Evolutionary conservation across 2,329 filamentous ascomycete genomes (phyloP).

Genomic region (Elsinoe australis): DNA sequence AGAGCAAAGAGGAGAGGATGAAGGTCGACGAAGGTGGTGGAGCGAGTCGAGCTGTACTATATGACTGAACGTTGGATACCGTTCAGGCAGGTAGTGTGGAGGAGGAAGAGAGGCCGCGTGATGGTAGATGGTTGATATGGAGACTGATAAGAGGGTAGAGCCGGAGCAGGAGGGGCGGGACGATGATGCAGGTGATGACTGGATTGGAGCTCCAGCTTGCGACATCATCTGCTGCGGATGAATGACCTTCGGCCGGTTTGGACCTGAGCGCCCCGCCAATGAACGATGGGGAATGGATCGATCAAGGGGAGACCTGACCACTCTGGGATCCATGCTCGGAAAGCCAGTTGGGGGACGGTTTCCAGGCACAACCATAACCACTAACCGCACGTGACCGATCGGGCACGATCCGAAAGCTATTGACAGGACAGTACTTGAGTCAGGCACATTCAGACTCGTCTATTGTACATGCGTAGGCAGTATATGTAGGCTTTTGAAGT

Average conservation of each 20-base stretch:
- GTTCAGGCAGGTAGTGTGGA: constrained; percentile 7
- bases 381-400: not conserved
- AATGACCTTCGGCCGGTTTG: not conserved
- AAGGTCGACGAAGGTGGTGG: constrained; percentile 17
- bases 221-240: constrained; percentile 3
- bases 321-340: not conserved
- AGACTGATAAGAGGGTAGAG: constrained; percentile 18
- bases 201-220: constrained; percentile 9
- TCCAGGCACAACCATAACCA: not conserved
- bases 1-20: constrained; percentile 23
- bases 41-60: constrained; percentile 15
- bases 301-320: too few species aligned
- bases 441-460: too few species aligned
- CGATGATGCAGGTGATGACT: constrained; percentile 20
- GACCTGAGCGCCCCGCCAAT: too few species aligned
- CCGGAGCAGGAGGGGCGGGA: constrained; percentile 21
- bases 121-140: constrained; percentile 18
- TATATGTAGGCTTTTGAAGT: too few species aligned
- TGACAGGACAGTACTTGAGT: too few species aligned
- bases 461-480: too few species aligned
- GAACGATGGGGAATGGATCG: too few species aligned
- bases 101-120: constrained; percentile 13
- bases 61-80: constrained; percentile 16
- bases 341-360: not conserved
- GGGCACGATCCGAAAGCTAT: not conserved